Percentiles rank a stretch among this genome's conserved stretches.
Conservation (phyloP, 371 early-diverging fungal species). For the Mucor ambiguus region DNA sequence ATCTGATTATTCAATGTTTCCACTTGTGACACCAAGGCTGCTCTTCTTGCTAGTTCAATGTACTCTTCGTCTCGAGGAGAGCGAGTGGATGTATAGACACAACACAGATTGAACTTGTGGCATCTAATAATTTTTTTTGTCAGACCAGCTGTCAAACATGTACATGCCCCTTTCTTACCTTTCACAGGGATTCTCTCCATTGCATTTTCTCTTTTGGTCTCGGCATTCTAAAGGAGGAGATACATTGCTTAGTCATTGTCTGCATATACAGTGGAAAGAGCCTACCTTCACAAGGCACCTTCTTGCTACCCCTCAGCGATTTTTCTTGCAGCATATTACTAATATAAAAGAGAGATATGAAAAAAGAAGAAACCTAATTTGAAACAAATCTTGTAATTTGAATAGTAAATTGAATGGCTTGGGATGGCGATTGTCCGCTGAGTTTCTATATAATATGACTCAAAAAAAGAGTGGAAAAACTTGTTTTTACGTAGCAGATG, state of each 20-base stretch:
- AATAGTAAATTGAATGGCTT: not conserved
- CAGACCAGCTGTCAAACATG: not conserved
- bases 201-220: conserved; percentile 42
- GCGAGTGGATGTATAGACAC: conserved; percentile 27
- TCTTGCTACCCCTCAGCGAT: conserved; percentile 9
- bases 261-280: not conserved
- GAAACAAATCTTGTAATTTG: not conserved
- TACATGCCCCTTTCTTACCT: conserved; percentile 19
- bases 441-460: conserved; percentile 4
- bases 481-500: not conserved
- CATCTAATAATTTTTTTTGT: conserved; percentile 20
- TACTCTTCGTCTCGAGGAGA: conserved; percentile 40
- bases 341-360: not conserved
- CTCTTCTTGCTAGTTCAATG: conserved; percentile 23
- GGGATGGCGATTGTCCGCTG: not conserved
- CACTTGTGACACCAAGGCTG: conserved; percentile 19
- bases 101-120: conserved; percentile 27
- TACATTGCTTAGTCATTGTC: not conserved
- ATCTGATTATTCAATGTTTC: conserved; percentile 23
- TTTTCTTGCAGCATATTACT: not conserved
- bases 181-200: conserved; percentile 36
- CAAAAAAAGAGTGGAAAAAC: conserved; percentile 1
- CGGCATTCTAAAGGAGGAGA: conserved; percentile 34
- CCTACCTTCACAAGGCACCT: conserved; percentile 26
- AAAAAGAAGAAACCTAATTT: conserved; percentile 5